A percentile compares a stretch with the other conserved stretches of the same genome.
phyloP scores from a whole-genome alignment of 1,139 yeast species.

The Kluyveromyces sp. region DNA sequence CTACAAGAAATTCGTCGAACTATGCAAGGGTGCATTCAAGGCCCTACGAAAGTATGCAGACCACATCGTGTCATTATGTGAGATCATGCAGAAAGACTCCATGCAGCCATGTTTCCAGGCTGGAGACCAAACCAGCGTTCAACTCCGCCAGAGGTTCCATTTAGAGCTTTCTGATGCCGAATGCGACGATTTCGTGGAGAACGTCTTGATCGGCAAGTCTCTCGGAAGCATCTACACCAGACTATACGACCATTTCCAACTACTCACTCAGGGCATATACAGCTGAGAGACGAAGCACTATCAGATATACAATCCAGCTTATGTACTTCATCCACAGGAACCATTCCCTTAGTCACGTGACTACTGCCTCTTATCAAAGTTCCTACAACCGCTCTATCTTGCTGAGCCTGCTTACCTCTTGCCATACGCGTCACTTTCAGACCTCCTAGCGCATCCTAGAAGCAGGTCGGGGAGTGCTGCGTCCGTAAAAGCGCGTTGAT shows the following conservation, averaged over 20 bases:
- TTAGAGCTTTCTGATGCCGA: constrained; percentile 67
- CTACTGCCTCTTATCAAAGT: too few species aligned
- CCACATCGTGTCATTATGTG: constrained; percentile 72
- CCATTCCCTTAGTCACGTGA: too few species aligned
- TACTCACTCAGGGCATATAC: constrained; percentile 90
- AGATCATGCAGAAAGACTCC: constrained; percentile 88
- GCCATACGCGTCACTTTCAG: too few species aligned
- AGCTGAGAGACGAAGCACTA: too few species aligned
- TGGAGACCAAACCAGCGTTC: constrained; percentile 75
- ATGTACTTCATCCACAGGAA: too few species aligned
- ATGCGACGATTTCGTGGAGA: constrained; percentile 70
- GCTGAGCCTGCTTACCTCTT: too few species aligned
- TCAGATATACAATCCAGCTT: too few species aligned
- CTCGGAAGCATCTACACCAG: constrained; percentile 86
- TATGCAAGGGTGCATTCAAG: constrained; percentile 67
- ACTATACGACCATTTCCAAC: constrained; percentile 87
- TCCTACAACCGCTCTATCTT: too few species aligned
- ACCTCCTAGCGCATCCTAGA: too few species aligned
- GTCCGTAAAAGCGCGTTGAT: too few species aligned
- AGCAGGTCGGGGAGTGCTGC: too few species aligned
- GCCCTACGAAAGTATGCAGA: constrained; percentile 66
- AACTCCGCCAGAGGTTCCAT: constrained; percentile 74
- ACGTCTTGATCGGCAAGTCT: constrained; percentile 65
- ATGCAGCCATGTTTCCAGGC: constrained; percentile 83
- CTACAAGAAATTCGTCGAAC: constrained; percentile 49